Conservation (phyloP, 2,329 filamentous ascomycete genomes). For the Cercospora sojina region DNA sequence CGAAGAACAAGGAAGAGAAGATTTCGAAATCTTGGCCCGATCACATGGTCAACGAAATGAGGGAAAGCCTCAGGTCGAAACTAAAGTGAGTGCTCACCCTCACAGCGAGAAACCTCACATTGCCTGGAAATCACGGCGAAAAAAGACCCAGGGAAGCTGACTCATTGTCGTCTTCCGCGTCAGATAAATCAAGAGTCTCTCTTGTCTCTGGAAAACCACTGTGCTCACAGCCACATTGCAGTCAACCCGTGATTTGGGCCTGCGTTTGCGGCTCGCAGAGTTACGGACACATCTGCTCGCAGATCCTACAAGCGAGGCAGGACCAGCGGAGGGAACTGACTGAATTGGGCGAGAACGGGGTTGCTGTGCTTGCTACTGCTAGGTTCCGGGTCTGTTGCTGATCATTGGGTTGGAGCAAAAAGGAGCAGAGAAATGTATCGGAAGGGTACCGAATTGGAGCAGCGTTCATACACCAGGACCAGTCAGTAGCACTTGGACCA, state of each 20-base stretch:
- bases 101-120: background rate
- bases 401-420: background rate
- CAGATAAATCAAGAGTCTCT: background rate
- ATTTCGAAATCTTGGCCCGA: constrained; percentile 25
- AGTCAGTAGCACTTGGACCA: background rate
- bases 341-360: background rate
- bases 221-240: constrained; percentile 1
- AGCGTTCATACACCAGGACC: background rate
- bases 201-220: background rate
- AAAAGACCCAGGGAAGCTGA: background rate
- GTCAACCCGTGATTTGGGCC: background rate
- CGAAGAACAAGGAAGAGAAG: constrained; percentile 22
- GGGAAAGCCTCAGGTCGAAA: constrained; percentile 30
- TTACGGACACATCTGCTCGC: constrained; percentile 3
- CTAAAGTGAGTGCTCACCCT: constrained; percentile 35
- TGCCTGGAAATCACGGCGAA: background rate
- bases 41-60: constrained; percentile 31
- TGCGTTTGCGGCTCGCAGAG: constrained; percentile 4
- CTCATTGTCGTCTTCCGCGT: background rate
- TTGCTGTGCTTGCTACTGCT: constrained; percentile 8
- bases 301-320: background rate
- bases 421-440: background rate
- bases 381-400: constrained; percentile 1
- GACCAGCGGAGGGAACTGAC: constrained; percentile 6
- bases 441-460: background rate